Evolutionary conservation across 2,329 filamentous ascomycete species (phyloP), one percentile per base, ranked within the genome.

Genomic region (Talaromyces sp.): DNA sequence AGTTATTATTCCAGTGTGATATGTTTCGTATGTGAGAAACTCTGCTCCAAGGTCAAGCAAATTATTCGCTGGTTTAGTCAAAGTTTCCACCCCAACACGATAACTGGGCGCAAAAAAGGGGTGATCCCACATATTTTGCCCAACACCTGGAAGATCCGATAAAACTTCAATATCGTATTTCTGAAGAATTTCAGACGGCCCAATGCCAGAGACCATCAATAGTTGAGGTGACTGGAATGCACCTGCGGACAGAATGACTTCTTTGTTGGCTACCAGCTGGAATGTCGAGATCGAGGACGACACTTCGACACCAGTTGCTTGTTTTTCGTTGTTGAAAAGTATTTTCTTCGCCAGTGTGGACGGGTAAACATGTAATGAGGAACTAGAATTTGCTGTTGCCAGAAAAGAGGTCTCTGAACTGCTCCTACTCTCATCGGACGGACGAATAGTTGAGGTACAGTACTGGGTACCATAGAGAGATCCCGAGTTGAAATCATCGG

Each of bases 291-390:
- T 23, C 23, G 23, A 68, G 61, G 69, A 16, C 28, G 36, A 16
- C 64, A 66, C 67, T 52, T 65, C 18, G 27, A 72, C 65, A n/a
- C 67, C 64, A 1, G 61, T 72, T 23, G 74, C 73, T 3, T 59
- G 68, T 5, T 56, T 61, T 42, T 70, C 71, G 52, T 69, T 63
- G 53, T 73, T 60, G 61, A 78, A 78, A 3, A 77, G 33, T 34
- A 79, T 71, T 57, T 71, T 72, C 52, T 71, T 68, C 0, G 71
- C 75, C n/a, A 75, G 56, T 6, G 74, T 68, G 18, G 68, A 65
- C 23, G 68, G 69, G 62, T 75, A 77, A 2, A 77, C 63, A 1
- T 53, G 71, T 40, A 73, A 70, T 50, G 70, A 69, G 2, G 70
- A 68, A 55, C 65, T 42, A 1, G 42, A 64, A 1, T 61, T 61